phyloP scores from a whole-genome alignment of 1,284 basidiomycete genomes.

The Agaricales sp. region DNA sequence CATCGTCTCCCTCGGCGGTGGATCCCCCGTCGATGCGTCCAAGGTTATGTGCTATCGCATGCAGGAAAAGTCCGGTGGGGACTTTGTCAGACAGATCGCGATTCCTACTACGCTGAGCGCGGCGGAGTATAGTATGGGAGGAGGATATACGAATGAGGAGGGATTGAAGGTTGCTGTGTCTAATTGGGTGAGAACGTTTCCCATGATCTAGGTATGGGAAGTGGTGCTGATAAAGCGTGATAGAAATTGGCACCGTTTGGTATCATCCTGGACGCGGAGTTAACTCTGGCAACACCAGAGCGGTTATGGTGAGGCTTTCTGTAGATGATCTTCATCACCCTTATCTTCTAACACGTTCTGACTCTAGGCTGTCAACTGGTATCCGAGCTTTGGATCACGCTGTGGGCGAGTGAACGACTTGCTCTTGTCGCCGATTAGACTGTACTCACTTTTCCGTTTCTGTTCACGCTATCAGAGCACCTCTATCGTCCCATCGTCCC shows the following conservation, averaged over 20 bases:
- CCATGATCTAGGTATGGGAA: too few species aligned
- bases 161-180: slow-evolving; percentile 55
- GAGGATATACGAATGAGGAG: slow-evolving; percentile 66
- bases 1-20: slow-evolving; percentile 69
- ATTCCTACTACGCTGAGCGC: slow-evolving; percentile 78
- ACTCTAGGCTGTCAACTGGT: slow-evolving; percentile 61
- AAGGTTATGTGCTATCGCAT: slow-evolving; percentile 60
- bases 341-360: slow-evolving; percentile 1
- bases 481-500: slow-evolving; percentile 54
- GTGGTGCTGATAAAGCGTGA: too few species aligned
- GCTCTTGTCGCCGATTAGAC: background rate
- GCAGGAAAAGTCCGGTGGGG: slow-evolving; percentile 41
- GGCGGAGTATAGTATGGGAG: slow-evolving; percentile 67
- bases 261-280: slow-evolving; percentile 70
- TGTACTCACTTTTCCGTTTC: background rate
- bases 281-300: slow-evolving; percentile 66
- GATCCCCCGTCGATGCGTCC: slow-evolving; percentile 70
- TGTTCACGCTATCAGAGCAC: too few species aligned
- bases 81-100: slow-evolving; percentile 47
- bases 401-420: slow-evolving; percentile 36
- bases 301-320: slow-evolving; percentile 48
- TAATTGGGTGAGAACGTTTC: slow-evolving; percentile 16
- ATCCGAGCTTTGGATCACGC: slow-evolving; percentile 74
- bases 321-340: slow-evolving; percentile 9
- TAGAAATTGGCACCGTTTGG: slow-evolving; percentile 52